Evolutionary conservation across 495 filamentous ascomycete genomes (phyloP).

Genomic region (Aspergillus homomorphus): DNA sequence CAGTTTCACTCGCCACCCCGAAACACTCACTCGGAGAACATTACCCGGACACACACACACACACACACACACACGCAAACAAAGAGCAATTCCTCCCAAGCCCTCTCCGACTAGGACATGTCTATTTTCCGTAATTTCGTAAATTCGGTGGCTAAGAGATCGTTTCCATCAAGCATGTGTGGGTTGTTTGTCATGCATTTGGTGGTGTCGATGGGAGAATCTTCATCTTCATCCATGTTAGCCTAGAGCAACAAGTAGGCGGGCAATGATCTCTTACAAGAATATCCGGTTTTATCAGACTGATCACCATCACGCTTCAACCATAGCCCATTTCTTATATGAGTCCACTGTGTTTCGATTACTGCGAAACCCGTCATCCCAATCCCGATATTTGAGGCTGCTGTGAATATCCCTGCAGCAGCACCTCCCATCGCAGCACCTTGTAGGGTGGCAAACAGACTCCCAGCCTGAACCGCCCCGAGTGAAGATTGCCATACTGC

Average conservation of each 20-base stretch:
- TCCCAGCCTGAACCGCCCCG: constrained; percentile 7
- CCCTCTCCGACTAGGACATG: no score
- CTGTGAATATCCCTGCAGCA: constrained; percentile 11
- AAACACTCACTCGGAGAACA: no score
- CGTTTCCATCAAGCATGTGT: no score
- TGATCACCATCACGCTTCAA: background rate
- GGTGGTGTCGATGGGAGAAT: no score
- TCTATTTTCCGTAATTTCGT: no score
- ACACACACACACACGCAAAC: no score
- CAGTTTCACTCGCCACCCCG: no score
- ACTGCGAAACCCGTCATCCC: constrained; percentile 9
- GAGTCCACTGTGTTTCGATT: background rate
- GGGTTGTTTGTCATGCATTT: no score
- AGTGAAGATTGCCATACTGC: constrained; percentile 8
- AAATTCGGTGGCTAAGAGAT: no score
- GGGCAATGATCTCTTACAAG: constrained; percentile 1
- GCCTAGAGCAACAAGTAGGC: constrained; percentile 2
- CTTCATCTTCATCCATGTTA: constrained; percentile 8
- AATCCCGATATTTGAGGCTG: constrained; percentile 9
- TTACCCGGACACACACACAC: no score
- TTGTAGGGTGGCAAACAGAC: constrained; percentile 8
- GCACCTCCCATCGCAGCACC: constrained; percentile 10
- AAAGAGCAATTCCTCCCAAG: no score
- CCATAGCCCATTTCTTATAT: no score
- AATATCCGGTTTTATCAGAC: background rate